Base-by-base conservation (phyloP, 441 rosid genomes). In the Geranium incanum region DNA sequence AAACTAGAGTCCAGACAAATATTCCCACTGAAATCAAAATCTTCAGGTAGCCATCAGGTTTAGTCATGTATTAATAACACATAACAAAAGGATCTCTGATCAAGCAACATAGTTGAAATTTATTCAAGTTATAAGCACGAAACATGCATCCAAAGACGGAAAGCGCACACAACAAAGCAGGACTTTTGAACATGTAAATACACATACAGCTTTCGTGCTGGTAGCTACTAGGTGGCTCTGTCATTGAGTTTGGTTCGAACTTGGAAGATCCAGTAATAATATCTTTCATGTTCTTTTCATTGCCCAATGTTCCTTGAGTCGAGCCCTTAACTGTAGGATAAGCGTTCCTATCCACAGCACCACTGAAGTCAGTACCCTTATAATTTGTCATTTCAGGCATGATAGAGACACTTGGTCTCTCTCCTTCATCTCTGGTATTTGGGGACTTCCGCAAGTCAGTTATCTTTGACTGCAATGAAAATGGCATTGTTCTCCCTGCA, bases 401-500 rank as follows among this genome's bases (percentile, higher is more conserved):
- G 60, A 71, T 77, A 52, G 86, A 84, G 67, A 74, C 68, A 18
- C 83, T 73, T 74, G 86, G 82, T 77, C 43, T 88, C 77, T 86
- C 96, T 74, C 74, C 73, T 68, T 89, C 94, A 74, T 87, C 94
- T 78, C 89, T 85, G 78, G 79, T 79, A 77, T 72, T 87, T 15
- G 83, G 78, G 70, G 80, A 73, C 83, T 82, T 93, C 67, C 84
- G 86, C 70, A 83, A 78, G 75, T 85, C 97, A 80, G 86, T 74
- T 36, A 89, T 64, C 79, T 84, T 89, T 59, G 95, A 88, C 82
- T 93, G 99, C 90, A 93, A 79, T 37, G 99, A 90, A 84, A 93
- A 95, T 60, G 96, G 98, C 98, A 93, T 95, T 68, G 97, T 91
- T 79, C 98, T 91, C 62, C 88, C 96, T 71, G 86, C 93, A 72